Evolutionary conservation across 1,284 basidiomycete species (phyloP).

Genomic region (Puccinia polysora): DNA sequence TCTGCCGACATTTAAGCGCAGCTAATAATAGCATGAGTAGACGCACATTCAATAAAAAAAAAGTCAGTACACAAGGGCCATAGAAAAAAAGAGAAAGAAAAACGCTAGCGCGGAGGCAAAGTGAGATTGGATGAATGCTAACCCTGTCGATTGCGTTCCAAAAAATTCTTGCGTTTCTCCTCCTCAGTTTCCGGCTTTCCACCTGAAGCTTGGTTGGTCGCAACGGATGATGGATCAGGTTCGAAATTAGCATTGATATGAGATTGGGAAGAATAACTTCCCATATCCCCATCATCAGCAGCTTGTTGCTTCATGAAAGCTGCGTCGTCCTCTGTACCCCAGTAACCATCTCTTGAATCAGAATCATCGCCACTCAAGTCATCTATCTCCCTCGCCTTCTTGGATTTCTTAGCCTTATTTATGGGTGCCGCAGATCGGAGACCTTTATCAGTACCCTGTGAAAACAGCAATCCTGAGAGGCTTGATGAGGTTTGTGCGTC

Average conservation of each 20-base stretch:
- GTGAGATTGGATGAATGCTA: slow-evolving; percentile 48
- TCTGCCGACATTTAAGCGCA: slow-evolving; percentile 94
- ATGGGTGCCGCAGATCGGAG: neutral
- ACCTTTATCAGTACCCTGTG: slow-evolving; percentile 9
- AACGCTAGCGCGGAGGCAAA: neutral
- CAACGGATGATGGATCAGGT: neutral
- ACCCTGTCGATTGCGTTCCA: slow-evolving; percentile 93
- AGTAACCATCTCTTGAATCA: slow-evolving; percentile 19
- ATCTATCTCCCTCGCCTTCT: slow-evolving; percentile 20
- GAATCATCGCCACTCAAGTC: slow-evolving; percentile 25
- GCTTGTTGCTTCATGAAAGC: slow-evolving; percentile 11
- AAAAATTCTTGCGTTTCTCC: slow-evolving; percentile 87
- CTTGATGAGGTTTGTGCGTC: slow-evolving; percentile 8
- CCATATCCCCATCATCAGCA: neutral
- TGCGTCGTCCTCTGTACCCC: slow-evolving; percentile 18
- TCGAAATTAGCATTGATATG: neutral
- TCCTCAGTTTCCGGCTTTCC: slow-evolving; percentile 89
- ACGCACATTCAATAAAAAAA: neutral
- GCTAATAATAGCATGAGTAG: slow-evolving; percentile 59
- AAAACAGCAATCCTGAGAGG: neutral
- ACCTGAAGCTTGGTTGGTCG: neutral
- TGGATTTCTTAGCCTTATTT: slow-evolving; percentile 15
- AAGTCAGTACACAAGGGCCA: neutral
- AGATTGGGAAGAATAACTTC: neutral
- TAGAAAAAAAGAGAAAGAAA: neutral